A percentile compares a stretch with the other conserved stretches of the same genome.
phyloP scores from a whole-genome alignment of 1,139 yeast genomes.

The Casaregolazyma suthepensis region DNA sequence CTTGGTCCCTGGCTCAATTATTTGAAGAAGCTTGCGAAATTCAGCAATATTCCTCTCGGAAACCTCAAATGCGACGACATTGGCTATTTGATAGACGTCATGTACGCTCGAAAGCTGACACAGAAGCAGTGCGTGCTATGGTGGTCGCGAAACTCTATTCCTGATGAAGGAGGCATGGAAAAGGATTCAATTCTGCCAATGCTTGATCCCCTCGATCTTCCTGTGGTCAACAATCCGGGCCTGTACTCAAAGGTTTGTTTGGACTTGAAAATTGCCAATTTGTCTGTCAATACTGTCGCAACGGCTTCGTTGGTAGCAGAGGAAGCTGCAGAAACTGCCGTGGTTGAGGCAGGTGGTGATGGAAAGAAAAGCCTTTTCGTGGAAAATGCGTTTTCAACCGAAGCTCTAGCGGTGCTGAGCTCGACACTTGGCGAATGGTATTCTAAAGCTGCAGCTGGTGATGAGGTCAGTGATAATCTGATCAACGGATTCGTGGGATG shows the following conservation, averaged over 20 bases:
- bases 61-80: slow-evolving; percentile 72
- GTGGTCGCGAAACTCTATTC: slow-evolving; percentile 84
- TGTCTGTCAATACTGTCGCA: slow-evolving; percentile 78
- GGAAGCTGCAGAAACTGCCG: slow-evolving; percentile 77
- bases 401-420: slow-evolving; percentile 67
- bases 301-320: slow-evolving; percentile 81
- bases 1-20: slow-evolving; percentile 71
- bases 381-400: slow-evolving; percentile 68
- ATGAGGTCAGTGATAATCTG: slow-evolving; percentile 74
- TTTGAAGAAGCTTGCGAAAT: slow-evolving; percentile 58
- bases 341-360: slow-evolving; percentile 27
- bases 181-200: slow-evolving; percentile 44
- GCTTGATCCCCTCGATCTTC: slow-evolving; percentile 62
- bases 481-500: slow-evolving; percentile 79
- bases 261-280: slow-evolving; percentile 72
- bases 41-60: slow-evolving; percentile 79
- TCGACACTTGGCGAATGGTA: slow-evolving; percentile 84
- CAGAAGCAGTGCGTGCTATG: slow-evolving; percentile 69
- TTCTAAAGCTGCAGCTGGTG: slow-evolving; percentile 75
- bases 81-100: slow-evolving; percentile 75
- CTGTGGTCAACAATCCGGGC: slow-evolving; percentile 72
- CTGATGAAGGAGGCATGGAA: slow-evolving; percentile 85
- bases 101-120: slow-evolving; percentile 71
- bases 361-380: slow-evolving; percentile 19
- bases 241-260: slow-evolving; percentile 72